A percentile compares a stretch with the other conserved stretches of the same genome.
Evolutionary conservation across 2,329 filamentous ascomycete genomes (phyloP).

Genomic region (Myriosclerotinia scirpicola): DNA sequence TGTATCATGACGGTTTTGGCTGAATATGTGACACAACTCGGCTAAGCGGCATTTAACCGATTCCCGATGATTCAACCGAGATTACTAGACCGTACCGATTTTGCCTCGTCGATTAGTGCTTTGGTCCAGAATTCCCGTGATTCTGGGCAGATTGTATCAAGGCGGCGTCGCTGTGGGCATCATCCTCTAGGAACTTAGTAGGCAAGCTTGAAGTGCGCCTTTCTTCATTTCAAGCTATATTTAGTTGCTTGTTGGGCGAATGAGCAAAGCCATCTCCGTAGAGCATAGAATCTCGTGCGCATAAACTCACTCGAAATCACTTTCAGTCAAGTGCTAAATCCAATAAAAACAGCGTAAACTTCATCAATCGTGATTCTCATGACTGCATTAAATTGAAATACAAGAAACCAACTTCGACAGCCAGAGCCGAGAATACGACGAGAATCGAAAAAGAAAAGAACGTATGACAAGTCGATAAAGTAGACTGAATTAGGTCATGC

Average conservation of each 20-base stretch:
- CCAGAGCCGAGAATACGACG: background rate
- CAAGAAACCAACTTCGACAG: background rate
- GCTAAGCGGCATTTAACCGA: slow-evolving; percentile 1
- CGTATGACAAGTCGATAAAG: background rate
- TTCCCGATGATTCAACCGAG: background rate
- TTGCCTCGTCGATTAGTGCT: background rate
- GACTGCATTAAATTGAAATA: slow-evolving; percentile 15
- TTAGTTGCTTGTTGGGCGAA: background rate
- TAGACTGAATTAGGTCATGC: background rate
- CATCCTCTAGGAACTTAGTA: background rate
- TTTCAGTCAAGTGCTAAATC: background rate
- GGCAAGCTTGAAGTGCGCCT: background rate
- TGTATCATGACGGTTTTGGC: background rate
- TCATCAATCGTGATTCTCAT: slow-evolving; percentile 21
- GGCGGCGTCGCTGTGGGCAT: background rate
- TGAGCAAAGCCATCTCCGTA: background rate
- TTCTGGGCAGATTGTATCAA: background rate
- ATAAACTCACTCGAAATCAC: slow-evolving; percentile 1
- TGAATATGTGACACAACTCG: background rate
- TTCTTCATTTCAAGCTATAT: background rate
- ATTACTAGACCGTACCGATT: background rate
- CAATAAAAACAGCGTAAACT: slow-evolving; percentile 2
- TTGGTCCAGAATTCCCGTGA: background rate
- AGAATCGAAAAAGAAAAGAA: slow-evolving; percentile 8
- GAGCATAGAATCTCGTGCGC: background rate